These are phyloP conservation scores for Cladosporium velox DNA, from an alignment of 2,329 filamentous ascomycete genomes.

Conservation along the genomic window DNA sequence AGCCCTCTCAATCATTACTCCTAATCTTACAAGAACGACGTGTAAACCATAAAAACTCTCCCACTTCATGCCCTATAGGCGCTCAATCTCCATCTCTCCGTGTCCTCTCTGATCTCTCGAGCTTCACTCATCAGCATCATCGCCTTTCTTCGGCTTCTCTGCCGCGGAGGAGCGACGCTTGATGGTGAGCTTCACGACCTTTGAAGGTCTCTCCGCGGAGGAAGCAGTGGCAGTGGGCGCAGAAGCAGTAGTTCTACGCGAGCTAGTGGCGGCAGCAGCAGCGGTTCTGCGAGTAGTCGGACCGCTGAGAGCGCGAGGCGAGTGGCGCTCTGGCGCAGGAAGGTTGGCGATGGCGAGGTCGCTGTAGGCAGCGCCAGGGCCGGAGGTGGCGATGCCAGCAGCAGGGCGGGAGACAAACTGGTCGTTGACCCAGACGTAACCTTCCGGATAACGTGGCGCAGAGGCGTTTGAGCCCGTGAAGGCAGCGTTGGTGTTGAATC, in stretches of 20 bases:
- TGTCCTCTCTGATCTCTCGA: background rate
- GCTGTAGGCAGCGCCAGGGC: background rate
- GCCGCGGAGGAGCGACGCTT: background rate
- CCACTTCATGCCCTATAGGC: too few relatives aligned
- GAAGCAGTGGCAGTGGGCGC: background rate
- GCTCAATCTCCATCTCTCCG: background rate
- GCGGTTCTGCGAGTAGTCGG: background rate
- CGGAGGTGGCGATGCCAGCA: background rate
- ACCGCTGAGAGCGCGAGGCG: background rate
- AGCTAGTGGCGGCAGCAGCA: background rate
- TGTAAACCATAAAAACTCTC: too few relatives aligned
- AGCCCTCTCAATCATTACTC: background rate
- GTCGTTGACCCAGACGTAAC: background rate
- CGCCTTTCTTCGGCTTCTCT: background rate
- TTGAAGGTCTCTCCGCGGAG: background rate
- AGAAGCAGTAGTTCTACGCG: background rate
- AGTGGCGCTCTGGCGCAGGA: background rate
- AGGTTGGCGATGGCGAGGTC: background rate
- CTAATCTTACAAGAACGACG: too few relatives aligned
- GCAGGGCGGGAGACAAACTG: background rate
- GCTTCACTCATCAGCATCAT: background rate
- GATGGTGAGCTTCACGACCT: background rate
- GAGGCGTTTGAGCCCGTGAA: background rate
- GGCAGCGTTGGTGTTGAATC: background rate
- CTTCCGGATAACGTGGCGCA: background rate